phyloP scores from a whole-genome alignment of 1,139 yeast species.

The Suhomyces bokatorum region DNA sequence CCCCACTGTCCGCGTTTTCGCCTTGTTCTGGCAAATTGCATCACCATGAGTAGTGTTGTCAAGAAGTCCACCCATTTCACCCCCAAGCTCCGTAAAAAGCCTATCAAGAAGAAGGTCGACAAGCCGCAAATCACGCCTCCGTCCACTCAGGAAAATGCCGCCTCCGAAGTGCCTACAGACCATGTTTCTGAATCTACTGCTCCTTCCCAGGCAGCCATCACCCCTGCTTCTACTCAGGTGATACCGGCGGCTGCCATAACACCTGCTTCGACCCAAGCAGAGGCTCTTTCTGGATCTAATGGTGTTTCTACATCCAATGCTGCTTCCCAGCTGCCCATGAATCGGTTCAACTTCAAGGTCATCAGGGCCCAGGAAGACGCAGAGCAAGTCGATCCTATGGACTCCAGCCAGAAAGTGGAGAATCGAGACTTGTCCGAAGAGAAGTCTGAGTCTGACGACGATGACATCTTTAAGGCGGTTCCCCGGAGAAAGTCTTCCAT shows the following conservation, averaged over 20 bases:
- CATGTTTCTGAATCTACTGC: neutral
- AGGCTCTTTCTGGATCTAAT: neutral
- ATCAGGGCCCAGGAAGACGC: conserved; percentile 14
- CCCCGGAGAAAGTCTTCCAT: conserved; percentile 33
- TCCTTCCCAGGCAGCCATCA: neutral
- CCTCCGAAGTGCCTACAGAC: neutral
- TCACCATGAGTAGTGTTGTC: conserved; percentile 51
- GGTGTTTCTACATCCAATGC: neutral
- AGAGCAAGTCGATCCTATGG: conserved; percentile 35
- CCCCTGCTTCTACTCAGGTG: conserved; percentile 2
- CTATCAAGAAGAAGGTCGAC: conserved; percentile 25
- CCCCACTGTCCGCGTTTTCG: neutral
- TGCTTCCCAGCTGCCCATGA: neutral
- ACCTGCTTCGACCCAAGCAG: conserved; percentile 4
- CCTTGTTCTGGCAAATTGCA: neutral
- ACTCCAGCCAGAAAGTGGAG: conserved; percentile 14
- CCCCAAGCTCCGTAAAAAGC: conserved; percentile 39
- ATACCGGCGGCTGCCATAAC: conserved; percentile 1
- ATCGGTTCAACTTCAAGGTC: conserved; percentile 9
- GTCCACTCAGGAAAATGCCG: conserved; percentile 21
- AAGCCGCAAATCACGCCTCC: conserved; percentile 27
- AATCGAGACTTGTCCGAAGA: conserved; percentile 9
- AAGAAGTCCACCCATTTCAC: conserved; percentile 45
- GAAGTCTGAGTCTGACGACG: conserved; percentile 26
- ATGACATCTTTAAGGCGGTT: conserved; percentile 28